Evolutionary conservation across 371 early-diverging fungal genomes (phyloP), one percentile per base, ranked within the genome.

Genomic region (Lichtheimia ramosa): DNA sequence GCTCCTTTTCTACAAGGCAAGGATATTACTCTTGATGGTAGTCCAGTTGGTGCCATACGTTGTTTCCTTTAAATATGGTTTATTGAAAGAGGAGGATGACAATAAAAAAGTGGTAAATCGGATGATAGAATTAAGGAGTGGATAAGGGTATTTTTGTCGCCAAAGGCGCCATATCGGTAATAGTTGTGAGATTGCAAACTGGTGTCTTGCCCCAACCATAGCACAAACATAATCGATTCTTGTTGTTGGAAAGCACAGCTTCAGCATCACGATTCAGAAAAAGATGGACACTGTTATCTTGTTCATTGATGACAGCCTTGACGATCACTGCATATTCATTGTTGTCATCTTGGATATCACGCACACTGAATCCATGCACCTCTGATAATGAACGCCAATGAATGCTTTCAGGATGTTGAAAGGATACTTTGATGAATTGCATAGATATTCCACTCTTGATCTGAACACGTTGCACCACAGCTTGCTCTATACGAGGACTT

Each of bases 161-260:
- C n/a, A 65, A 43, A 3, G 57, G 59, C 3, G 54, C 65, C 53
- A 65, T 61, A 21, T 42, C 54, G 1, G 40, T 43, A 1, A 14
- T 42, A 7, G 63, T 60, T 8, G 56, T 43, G 6, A 70, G 42
- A 21, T 64, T 66, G 23, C 66, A 66, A 8, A 46, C 23, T 1
- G 67, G 71, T 25, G 58, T 56, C 46, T 58, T 20, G 0, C 71
- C 71, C 49, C 56, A 61, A 3, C 71, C 71, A 43, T 70, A 70
- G 43, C 52, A 64, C 4, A 70, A 7, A 7, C 25, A 16, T 42
- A 59, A 52, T 14, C 16, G 34, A 25, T 48, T 21, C 6, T 41
- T 20, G 34, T 34, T 34, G 10, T 34, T 34, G 6, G 34, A 34
- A 34, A 34, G 34, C n/a, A 48, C 14, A 3, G 40, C 39, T 14